Evolutionary conservation across 805 yeast species (phyloP), one percentile per base, ranked within the genome.

Genomic region (Yamadazyma laniorum): DNA sequence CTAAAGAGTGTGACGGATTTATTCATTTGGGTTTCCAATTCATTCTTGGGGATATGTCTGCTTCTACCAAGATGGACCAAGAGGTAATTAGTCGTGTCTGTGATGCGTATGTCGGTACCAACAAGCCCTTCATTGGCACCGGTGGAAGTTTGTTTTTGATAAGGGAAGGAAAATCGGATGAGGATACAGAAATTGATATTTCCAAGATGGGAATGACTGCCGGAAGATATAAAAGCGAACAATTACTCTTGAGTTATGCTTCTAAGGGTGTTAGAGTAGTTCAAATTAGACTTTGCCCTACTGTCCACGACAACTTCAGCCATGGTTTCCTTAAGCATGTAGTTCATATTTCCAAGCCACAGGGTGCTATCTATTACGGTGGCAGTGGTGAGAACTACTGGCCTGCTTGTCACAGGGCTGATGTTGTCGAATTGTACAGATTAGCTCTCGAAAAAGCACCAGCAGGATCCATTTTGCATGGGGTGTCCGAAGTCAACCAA

Each of bases 1-100:
- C 63, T 7, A 16, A 37, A 6, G 51, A 48, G 30, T 34, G 57
- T 8, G 74, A 68, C 35, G 72, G 59, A 8, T 59, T 61, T 7
- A 33, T 65, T 14, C 72, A 67, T 37, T 39, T 62, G 29, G 74
- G 59, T 1, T 66, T 56, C 43, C 42, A 48, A 16, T 63, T 60
- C 41, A 63, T 63, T 34, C 56, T 54, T 35, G 14, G 37, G 3
- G 43, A 53, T n/a, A 44, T 39, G 27, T 47, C 31, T 3, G 31
- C 48, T 15, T 25, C 51, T 17, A 36, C 42, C 27, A 38, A 39
- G 13, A 32, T 48, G 32, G 70, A 65, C 27, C 37, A 32, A n/a
- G 40, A 30, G 4, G 70, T 66, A 1, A 36, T 55, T 12, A 32
- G 40, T 11, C 51, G 61, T 12, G 47, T 65, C 43, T 36, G 45